Percentiles rank a stretch among this genome's conserved stretches.
phyloP scores from a whole-genome alignment of 2,329 filamentous ascomycete species.

The Trichoderma asperellum region DNA sequence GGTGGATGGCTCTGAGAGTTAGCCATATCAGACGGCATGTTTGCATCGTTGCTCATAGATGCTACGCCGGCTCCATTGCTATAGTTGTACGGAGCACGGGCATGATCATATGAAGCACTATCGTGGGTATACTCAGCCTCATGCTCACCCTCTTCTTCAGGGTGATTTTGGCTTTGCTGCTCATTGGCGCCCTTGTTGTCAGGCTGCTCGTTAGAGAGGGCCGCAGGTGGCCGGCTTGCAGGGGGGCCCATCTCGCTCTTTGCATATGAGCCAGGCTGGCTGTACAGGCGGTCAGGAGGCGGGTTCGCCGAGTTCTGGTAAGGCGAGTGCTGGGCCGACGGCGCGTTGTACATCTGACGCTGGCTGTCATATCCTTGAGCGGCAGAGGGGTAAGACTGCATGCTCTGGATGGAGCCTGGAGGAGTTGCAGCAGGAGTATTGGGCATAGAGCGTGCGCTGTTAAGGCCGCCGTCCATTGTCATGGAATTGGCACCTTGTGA shows the following conservation, averaged over 20 bases:
- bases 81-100: conserved; percentile 77
- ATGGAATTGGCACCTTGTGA: conserved; percentile 70
- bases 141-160: conserved; percentile 72
- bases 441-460: conserved; percentile 81
- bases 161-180: conserved; percentile 56
- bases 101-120: conserved; percentile 72
- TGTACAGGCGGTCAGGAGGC: conserved; percentile 68
- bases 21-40: conserved; percentile 80
- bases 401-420: conserved; percentile 76
- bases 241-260: conserved; percentile 91
- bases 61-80: conserved; percentile 61
- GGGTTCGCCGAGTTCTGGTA: conserved; percentile 67
- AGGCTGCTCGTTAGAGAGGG: conserved; percentile 63
- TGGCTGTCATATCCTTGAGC: conserved; percentile 75
- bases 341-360: conserved; percentile 76
- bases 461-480: conserved; percentile 78
- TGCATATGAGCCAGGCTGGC: conserved; percentile 69
- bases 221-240: conserved; percentile 61
- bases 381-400: conserved; percentile 74
- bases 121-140: conserved; percentile 87
- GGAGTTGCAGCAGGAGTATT: conserved; percentile 91
- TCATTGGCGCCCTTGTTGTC: conserved; percentile 67
- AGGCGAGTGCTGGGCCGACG: conserved; percentile 70
- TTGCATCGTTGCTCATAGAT: conserved; percentile 72
- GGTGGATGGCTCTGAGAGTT: conserved; percentile 80